These are phyloP conservation scores for Endocladia muricata DNA, from an alignment of 31 red algal genomes.

Conservation along the genomic window DNA sequence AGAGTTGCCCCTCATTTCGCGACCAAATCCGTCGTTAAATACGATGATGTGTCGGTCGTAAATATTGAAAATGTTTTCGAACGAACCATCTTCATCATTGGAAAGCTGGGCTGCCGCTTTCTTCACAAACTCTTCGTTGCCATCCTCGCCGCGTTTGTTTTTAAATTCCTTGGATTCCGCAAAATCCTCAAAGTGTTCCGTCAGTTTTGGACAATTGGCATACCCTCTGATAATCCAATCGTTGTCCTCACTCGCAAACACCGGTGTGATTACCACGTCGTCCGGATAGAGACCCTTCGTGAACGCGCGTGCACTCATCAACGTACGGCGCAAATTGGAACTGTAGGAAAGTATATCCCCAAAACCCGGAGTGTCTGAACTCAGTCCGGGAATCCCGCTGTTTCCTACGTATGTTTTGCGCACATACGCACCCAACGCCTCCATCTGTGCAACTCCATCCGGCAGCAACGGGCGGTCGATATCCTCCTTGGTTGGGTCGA, in stretches of 20 bases:
- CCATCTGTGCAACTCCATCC: constrained; percentile 39
- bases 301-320: constrained; percentile 52
- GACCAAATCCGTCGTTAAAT: not conserved
- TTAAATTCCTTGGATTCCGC: constrained; percentile 22
- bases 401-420: constrained; percentile 46
- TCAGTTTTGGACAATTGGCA: constrained; percentile 42
- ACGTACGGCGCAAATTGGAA: constrained; percentile 61
- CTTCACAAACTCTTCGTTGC: constrained; percentile 8
- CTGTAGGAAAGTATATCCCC: constrained; percentile 26
- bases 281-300: constrained; percentile 28
- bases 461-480: constrained; percentile 8
- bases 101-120: not conserved
- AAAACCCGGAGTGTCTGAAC: not conserved
- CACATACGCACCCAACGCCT: constrained; percentile 24
- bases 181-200: constrained; percentile 10
- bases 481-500: constrained; percentile 12
- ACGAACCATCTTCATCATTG: not conserved
- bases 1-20: constrained; percentile 3
- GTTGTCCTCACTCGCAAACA: constrained; percentile 23
- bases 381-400: too few relatives aligned
- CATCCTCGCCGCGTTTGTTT: not conserved
- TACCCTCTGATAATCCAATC: constrained; percentile 62
- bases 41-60: constrained; percentile 60
- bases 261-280: constrained; percentile 23
- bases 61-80: constrained; percentile 53